These are phyloP conservation scores for Aureobasidium mangrovei DNA, from an alignment of 2,329 filamentous ascomycete species.

Conservation along the genomic window DNA sequence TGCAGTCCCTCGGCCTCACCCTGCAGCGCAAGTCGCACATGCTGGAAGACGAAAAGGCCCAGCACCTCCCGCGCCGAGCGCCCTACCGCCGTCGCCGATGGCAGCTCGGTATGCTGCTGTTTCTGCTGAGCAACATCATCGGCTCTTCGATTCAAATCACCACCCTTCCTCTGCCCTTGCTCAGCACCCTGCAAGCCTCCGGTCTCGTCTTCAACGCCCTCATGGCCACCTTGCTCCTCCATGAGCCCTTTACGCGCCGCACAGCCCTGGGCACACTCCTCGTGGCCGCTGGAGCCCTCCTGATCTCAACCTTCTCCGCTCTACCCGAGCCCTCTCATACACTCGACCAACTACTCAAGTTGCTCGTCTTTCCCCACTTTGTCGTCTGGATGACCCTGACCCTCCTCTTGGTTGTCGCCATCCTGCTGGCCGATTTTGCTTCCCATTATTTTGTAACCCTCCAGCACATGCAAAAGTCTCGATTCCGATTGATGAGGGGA, in stretches of 20 bases:
- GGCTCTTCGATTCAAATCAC: conserved; percentile 97
- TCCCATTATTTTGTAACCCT: conserved; percentile 24
- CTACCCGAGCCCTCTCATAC: conserved; percentile 89
- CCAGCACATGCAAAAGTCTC: conserved; percentile 29
- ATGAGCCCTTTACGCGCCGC: conserved; percentile 88
- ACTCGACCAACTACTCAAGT: conserved; percentile 66
- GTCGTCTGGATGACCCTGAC: conserved; percentile 43
- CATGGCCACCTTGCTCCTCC: conserved; percentile 85
- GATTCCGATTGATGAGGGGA: conserved; percentile 60
- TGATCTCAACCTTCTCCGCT: conserved; percentile 90
- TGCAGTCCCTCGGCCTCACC: conserved; percentile 90
- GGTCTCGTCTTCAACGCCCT: conserved; percentile 98
- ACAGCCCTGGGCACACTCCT: conserved; percentile 85
- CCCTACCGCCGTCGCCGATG: conserved; percentile 85
- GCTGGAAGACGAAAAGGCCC: conserved; percentile 86
- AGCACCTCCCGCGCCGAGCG: conserved; percentile 68
- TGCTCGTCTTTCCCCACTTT: conserved; percentile 58
- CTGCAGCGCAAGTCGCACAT: conserved; percentile 97
- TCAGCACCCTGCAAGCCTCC: conserved; percentile 91
- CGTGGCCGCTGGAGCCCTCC: conserved; percentile 75
- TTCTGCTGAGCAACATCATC: conserved; percentile 85
- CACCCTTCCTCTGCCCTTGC: conserved; percentile 82
- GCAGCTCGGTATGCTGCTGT: conserved; percentile 96
- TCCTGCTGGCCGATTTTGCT: conserved; percentile 37
- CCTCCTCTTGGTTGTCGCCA: conserved; percentile 41